These are phyloP conservation scores for Sicyos baderoa DNA, from an alignment of 306 rosid species.

Conservation along the genomic window DNA sequence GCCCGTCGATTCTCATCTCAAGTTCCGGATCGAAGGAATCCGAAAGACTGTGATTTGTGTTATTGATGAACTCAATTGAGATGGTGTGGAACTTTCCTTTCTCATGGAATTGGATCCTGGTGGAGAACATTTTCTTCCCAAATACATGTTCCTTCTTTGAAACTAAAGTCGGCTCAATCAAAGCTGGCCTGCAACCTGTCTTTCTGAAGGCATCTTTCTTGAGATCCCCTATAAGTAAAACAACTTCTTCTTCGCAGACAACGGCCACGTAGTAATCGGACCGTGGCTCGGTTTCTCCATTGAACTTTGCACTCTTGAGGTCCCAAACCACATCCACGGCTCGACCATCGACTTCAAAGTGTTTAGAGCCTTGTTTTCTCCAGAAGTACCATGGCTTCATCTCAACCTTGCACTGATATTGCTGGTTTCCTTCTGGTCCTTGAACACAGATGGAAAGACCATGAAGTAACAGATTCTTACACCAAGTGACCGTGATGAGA, in stretches of 20 bases:
- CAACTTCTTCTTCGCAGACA: conserved; percentile 64
- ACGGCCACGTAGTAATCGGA: conserved; percentile 68
- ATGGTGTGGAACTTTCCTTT: conserved; percentile 52
- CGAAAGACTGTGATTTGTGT: conserved; percentile 16
- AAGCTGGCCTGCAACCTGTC: conserved; percentile 60
- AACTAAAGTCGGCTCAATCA: conserved; percentile 57
- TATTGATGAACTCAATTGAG: conserved; percentile 50
- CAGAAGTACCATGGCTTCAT: conserved; percentile 92
- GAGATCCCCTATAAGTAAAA: conserved; percentile 61
- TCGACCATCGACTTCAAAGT: conserved; percentile 50
- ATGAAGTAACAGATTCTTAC: conserved; percentile 67
- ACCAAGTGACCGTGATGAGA: conserved; percentile 74
- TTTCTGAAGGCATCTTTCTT: conserved; percentile 63
- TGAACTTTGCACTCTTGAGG: conserved; percentile 64
- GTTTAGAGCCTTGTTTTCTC: conserved; percentile 82
- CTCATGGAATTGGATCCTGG: conserved; percentile 52
- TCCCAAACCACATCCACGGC: conserved; percentile 69
- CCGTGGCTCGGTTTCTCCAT: conserved; percentile 64
- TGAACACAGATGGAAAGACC: conserved; percentile 71
- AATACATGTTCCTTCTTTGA: conserved; percentile 65
- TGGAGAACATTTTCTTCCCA: conserved; percentile 60
- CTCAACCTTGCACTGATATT: conserved; percentile 64
- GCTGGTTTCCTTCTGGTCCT: conserved; percentile 41
- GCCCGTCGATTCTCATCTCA: conserved; percentile 80
- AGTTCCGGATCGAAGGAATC: conserved; percentile 63